A percentile compares a stretch with the other conserved stretches of the same genome.
Conservation (phyloP, 257 asterid species). For the Ehretia macrophylla region DNA sequence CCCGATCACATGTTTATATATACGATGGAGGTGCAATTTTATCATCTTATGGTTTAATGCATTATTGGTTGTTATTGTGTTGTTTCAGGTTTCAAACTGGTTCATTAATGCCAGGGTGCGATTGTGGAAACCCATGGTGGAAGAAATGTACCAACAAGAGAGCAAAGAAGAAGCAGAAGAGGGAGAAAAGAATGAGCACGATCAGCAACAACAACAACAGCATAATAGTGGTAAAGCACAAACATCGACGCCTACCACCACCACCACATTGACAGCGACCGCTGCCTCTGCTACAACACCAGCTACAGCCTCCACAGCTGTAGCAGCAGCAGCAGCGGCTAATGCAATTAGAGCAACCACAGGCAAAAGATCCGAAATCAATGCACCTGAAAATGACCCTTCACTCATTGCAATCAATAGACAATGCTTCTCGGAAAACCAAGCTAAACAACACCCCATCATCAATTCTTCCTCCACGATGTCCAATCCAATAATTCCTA, state of each 20-base stretch:
- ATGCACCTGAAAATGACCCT: conserved; percentile 54
- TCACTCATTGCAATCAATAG: conserved; percentile 53
- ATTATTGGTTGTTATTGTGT: conserved; percentile 5
- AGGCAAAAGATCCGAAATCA: conserved; percentile 40
- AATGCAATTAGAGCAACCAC: conserved; percentile 28
- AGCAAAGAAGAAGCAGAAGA: conserved; percentile 52
- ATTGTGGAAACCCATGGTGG: conserved; percentile 99
- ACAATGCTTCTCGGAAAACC: conserved; percentile 48
- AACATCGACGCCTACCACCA: conserved; percentile 40
- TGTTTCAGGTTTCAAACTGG: conserved; percentile 93
- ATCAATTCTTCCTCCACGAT: conserved; percentile 10
- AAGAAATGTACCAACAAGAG: conserved; percentile 97
- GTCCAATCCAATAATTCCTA: conserved; percentile 9
- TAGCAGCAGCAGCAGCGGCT: background rate
- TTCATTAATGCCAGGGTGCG: conserved; percentile 99
- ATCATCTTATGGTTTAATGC: background rate
- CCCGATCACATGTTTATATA: background rate
- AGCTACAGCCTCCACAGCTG: background rate
- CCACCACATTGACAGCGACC: background rate
- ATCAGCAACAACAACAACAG: conserved; percentile 28
- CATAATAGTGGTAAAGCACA: conserved; percentile 37
- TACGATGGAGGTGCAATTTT: background rate
- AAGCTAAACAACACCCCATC: conserved; percentile 15
- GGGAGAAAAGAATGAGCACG: conserved; percentile 5
- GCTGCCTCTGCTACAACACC: background rate